Evolutionary conservation across 768 basidiomycete genomes (phyloP).

Genomic region (Boletus pseudopeckii): DNA sequence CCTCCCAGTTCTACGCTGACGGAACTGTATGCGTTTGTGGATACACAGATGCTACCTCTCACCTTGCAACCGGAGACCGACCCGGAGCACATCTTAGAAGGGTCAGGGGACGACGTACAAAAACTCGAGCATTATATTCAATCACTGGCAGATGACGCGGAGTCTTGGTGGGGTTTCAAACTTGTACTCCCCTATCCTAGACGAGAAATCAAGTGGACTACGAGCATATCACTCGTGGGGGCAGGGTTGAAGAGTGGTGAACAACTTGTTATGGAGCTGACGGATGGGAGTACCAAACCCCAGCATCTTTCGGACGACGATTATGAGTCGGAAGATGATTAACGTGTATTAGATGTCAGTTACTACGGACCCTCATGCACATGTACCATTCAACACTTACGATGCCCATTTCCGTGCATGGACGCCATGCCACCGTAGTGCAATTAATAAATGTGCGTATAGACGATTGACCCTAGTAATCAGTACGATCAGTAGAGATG

Average conservation of each 20-base stretch:
- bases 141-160: conserved; percentile 21
- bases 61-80: conserved; percentile 38
- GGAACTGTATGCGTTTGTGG: conserved; percentile 71
- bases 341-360: neutral
- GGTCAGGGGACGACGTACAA: conserved; percentile 29
- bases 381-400: neutral
- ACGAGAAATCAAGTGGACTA: conserved; percentile 52
- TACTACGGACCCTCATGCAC: neutral
- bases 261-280: conserved; percentile 61
- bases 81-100: conserved; percentile 41
- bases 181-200: conserved; percentile 70
- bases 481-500: neutral
- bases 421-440: too few species aligned
- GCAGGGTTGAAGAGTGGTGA: conserved; percentile 53
- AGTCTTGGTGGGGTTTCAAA: conserved; percentile 72
- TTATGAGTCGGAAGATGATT: conserved; percentile 52
- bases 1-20: conserved; percentile 47
- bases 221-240: conserved; percentile 38
- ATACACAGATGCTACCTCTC: conserved; percentile 52
- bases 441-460: too few species aligned
- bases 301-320: conserved; percentile 47
- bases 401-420: neutral
- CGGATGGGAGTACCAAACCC: conserved; percentile 13
- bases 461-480: neutral
- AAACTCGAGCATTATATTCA: conserved; percentile 37